phyloP scores from a whole-genome alignment of 208 protist genomes.

The Trypanosoma lewisi region DNA sequence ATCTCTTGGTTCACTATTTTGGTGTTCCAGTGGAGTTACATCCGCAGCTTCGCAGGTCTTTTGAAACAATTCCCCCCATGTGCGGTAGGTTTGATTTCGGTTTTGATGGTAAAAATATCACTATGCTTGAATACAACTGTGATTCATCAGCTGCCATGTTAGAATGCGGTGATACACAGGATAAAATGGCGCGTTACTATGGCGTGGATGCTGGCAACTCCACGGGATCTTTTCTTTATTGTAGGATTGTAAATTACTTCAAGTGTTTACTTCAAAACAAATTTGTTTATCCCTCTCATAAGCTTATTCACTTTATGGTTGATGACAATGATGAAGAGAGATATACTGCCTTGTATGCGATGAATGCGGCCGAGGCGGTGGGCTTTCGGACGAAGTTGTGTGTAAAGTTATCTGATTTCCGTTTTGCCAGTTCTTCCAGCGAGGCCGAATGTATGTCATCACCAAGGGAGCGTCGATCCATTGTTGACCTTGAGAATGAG shows the following conservation, averaged over 20 bases:
- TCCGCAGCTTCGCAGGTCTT: conserved; percentile 49
- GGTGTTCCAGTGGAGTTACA: conserved; percentile 68
- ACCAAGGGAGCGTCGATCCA: conserved; percentile 34
- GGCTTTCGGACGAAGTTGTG: conserved; percentile 72
- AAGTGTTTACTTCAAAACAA: conserved; percentile 39
- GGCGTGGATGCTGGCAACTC: conserved; percentile 52
- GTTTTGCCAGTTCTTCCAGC: conserved; percentile 20
- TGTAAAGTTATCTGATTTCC: conserved; percentile 54
- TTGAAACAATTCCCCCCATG: conserved; percentile 55
- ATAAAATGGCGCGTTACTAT: conserved; percentile 75
- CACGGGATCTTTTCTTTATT: conserved; percentile 62
- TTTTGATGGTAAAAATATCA: conserved; percentile 61
- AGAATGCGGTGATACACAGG: conserved; percentile 81
- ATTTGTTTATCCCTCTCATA: conserved; percentile 42
- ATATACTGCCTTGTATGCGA: conserved; percentile 76
- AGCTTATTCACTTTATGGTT: conserved; percentile 83
- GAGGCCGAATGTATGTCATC: conserved; percentile 23
- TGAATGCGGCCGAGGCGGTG: conserved; percentile 51
- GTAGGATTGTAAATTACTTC: conserved; percentile 60
- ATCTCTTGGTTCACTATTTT: conserved; percentile 74
- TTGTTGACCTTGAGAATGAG: conserved; percentile 68
- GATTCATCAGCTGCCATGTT: conserved; percentile 72
- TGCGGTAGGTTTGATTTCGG: conserved; percentile 80
- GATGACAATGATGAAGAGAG: conserved; percentile 82
- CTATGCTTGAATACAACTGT: conserved; percentile 84